phyloP scores from a whole-genome alignment of 1,284 basidiomycete species.

The Ustilago cynodontis region DNA sequence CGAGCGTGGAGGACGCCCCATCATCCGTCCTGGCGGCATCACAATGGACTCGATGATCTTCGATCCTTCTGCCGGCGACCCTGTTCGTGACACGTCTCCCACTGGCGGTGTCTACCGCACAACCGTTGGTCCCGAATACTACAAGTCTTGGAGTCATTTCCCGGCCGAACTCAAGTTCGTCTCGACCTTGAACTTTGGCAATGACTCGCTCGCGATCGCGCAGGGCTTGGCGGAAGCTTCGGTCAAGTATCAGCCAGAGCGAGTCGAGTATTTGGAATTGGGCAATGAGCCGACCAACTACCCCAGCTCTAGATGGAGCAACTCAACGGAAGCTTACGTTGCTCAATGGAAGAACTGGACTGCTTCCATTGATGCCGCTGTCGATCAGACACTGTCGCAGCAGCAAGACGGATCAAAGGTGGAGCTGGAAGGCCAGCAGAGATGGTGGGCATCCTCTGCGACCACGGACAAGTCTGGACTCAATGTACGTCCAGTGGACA shows the following conservation, averaged over 20 bases:
- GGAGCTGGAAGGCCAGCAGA: background rate
- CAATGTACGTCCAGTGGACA: conserved; percentile 12
- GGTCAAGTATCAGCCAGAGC: conserved; percentile 1
- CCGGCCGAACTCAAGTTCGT: conserved; percentile 9
- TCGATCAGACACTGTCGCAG: background rate
- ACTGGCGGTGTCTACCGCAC: conserved; percentile 12
- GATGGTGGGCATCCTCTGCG: conserved; percentile 19
- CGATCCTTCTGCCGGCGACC: conserved; percentile 4
- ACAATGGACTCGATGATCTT: conserved; percentile 17
- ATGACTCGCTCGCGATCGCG: conserved; percentile 11
- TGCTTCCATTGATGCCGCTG: background rate
- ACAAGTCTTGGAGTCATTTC: conserved; percentile 15
- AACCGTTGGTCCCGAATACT: conserved; percentile 14
- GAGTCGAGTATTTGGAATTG: conserved; percentile 13
- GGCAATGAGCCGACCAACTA: conserved; percentile 24
- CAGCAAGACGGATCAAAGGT: background rate
- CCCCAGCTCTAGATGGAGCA: conserved; percentile 1
- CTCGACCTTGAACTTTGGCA: conserved; percentile 23
- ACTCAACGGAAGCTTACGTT: conserved; percentile 11
- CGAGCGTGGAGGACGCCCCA: conserved; percentile 12
- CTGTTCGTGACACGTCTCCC: conserved; percentile 1
- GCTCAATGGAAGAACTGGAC: conserved; percentile 23
- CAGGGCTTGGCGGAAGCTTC: conserved; percentile 8
- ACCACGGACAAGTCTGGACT: conserved; percentile 13
- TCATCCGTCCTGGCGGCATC: conserved; percentile 15